Evolutionary conservation across 371 early-diverging fungal genomes (phyloP).

Genomic region (Polyrhizophydium stewartii): DNA sequence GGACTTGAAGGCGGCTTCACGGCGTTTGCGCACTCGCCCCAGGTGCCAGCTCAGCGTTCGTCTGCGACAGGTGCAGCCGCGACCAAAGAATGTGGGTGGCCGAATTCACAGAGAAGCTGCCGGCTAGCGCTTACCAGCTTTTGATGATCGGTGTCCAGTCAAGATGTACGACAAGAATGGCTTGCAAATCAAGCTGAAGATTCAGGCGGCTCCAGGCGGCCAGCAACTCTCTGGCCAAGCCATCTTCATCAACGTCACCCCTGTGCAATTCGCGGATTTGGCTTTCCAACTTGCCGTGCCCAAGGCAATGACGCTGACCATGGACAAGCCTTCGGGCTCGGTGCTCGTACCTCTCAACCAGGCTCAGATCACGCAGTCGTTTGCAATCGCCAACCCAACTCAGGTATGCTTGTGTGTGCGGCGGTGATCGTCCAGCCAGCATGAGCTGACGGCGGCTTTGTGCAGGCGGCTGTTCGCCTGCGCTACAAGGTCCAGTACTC

Average conservation of each 20-base stretch:
- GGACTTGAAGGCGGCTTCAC: no score
- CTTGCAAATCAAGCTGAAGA: slow-evolving; percentile 43
- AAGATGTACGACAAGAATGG: slow-evolving; percentile 65
- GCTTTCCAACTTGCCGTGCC: slow-evolving; percentile 42
- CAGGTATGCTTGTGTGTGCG: slow-evolving; percentile 20
- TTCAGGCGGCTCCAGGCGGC: slow-evolving; percentile 4
- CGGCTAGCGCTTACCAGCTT: no score
- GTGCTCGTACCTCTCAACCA: slow-evolving; percentile 55
- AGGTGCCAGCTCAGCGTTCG: no score
- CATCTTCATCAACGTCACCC: slow-evolving; percentile 43
- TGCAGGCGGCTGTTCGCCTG: slow-evolving; percentile 57
- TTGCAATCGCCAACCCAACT: slow-evolving; percentile 52
- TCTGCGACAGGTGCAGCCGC: no score
- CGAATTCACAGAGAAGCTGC: no score
- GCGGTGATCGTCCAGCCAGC: background rate
- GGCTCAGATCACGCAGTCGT: slow-evolving; percentile 49
- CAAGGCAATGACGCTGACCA: slow-evolving; percentile 49
- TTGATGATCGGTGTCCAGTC: no score
- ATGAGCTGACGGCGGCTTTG: background rate
- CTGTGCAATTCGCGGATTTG: slow-evolving; percentile 38
- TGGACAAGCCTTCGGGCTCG: slow-evolving; percentile 58
- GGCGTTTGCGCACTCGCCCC: no score
- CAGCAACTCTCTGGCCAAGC: slow-evolving; percentile 13
- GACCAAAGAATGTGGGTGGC: no score
- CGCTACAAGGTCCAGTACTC: slow-evolving; percentile 65